Percentiles rank a stretch among this genome's conserved stretches.
Evolutionary conservation across 2,329 filamentous ascomycete species (phyloP).

Genomic region (Penicillium sp.): DNA sequence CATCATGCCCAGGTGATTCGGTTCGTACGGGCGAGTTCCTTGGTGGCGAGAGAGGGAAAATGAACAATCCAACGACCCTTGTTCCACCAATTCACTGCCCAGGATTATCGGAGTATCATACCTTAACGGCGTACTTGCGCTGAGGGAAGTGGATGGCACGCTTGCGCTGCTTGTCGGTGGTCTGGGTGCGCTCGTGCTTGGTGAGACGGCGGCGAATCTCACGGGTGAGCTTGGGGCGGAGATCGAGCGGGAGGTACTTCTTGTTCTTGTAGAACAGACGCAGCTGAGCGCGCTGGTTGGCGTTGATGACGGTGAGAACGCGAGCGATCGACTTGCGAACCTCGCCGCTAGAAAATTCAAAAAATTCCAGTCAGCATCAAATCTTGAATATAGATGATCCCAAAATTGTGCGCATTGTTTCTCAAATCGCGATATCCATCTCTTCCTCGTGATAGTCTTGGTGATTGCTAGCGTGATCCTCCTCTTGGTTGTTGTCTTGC

Average conservation of each 20-base stretch:
- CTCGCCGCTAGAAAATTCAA: conserved; percentile 69
- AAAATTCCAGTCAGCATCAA: conserved; percentile 30
- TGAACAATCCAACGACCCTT: neutral
- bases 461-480: neutral
- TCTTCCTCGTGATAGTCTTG: neutral
- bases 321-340: conserved; percentile 99
- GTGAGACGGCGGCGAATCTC: conserved; percentile 95
- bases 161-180: conserved; percentile 96
- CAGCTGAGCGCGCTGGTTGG: conserved; percentile 97
- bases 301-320: conserved; percentile 99
- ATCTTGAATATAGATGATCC: conserved; percentile 4
- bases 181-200: conserved; percentile 79
- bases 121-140: conserved; percentile 99
- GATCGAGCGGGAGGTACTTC: conserved; percentile 98
- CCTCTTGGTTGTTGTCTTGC: conserved; percentile 1
- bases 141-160: conserved; percentile 92
- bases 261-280: conserved; percentile 99
- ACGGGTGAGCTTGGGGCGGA: conserved; percentile 97
- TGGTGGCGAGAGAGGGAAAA: neutral
- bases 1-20: neutral
- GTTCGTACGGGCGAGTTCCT: neutral
- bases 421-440: neutral
- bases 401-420: neutral
- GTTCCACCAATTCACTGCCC: neutral
- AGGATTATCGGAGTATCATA: conserved; percentile 44